Conservation (phyloP, 306 rosid genomes). For the Delonix regia region DNA sequence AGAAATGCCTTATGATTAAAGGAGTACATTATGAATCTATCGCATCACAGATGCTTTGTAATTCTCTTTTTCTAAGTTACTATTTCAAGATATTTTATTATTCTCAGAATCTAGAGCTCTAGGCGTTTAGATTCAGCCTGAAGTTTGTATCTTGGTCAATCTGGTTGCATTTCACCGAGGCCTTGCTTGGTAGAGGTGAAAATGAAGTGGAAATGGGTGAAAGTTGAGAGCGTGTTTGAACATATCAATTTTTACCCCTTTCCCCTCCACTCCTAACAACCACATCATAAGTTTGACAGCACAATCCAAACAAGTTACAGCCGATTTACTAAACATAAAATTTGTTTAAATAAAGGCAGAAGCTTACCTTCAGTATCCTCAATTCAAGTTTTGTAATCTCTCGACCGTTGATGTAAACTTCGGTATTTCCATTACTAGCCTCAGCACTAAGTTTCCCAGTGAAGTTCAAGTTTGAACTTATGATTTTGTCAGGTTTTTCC, state of each 20-base stretch:
- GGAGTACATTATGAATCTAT: not conserved
- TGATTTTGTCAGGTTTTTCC: conserved; percentile 86
- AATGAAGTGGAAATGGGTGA: not conserved
- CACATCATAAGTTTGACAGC: not conserved
- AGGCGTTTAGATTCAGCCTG: conserved; percentile 19
- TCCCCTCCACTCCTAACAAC: not conserved
- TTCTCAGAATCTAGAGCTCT: not conserved
- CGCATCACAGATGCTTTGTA: not conserved
- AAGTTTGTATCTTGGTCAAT: conserved; percentile 8
- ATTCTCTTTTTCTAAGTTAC: conserved; percentile 21
- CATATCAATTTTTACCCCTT: not conserved
- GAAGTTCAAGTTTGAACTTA: conserved; percentile 93
- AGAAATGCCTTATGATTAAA: not conserved
- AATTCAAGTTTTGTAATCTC: conserved; percentile 93
- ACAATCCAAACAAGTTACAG: conserved; percentile 25
- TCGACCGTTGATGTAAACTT: conserved; percentile 94
- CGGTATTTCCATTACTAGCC: conserved; percentile 94
- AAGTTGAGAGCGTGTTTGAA: not conserved
- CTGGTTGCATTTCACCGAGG: not conserved
- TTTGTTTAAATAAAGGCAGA: conserved; percentile 29
- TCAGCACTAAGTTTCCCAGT: conserved; percentile 73
- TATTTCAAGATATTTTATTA: conserved; percentile 17
- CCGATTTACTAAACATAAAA: conserved; percentile 6
- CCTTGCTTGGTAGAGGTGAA: not conserved
- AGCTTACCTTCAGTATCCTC: conserved; percentile 84